These are phyloP conservation scores for Singerocomus rubriflavus DNA, from an alignment of 1,284 basidiomycete species.

Conservation along the genomic window DNA sequence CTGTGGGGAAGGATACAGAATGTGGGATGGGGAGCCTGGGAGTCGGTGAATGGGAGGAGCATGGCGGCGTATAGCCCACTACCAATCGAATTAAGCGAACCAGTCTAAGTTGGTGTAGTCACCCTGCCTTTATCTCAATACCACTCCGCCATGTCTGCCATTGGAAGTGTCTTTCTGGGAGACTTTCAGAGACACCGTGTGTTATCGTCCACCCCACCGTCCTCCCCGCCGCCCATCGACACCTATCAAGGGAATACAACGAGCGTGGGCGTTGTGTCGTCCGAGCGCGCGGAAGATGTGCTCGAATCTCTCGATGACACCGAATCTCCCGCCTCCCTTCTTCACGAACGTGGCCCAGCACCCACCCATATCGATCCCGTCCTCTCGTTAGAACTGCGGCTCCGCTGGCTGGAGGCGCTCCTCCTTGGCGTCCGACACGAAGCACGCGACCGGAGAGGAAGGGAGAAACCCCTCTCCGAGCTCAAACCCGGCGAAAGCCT, in stretches of 20 bases:
- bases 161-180: constrained; percentile 75
- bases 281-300: constrained; percentile 18
- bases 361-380: constrained; percentile 51
- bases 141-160: constrained; percentile 43
- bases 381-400: constrained; percentile 65
- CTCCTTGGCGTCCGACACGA: constrained; percentile 62
- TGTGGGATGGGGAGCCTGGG: constrained; percentile 41
- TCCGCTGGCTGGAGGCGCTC: constrained; percentile 75
- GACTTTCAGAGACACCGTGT: constrained; percentile 63
- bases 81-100: constrained; percentile 64
- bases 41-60: constrained; percentile 40
- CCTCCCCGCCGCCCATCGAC: constrained; percentile 49
- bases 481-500: constrained; percentile 53
- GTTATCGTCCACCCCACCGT: constrained; percentile 60
- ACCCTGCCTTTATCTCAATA: no score
- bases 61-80: constrained; percentile 62
- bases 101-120: constrained; percentile 18
- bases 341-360: background rate
- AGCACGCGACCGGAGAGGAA: constrained; percentile 27
- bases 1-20: constrained; percentile 46
- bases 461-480: constrained; percentile 26
- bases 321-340: constrained; percentile 18
- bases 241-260: constrained; percentile 2
- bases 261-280: constrained; percentile 23
- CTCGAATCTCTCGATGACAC: constrained; percentile 32